phyloP scores from a whole-genome alignment of 495 filamentous ascomycete species.

The Neurospora sp. region DNA sequence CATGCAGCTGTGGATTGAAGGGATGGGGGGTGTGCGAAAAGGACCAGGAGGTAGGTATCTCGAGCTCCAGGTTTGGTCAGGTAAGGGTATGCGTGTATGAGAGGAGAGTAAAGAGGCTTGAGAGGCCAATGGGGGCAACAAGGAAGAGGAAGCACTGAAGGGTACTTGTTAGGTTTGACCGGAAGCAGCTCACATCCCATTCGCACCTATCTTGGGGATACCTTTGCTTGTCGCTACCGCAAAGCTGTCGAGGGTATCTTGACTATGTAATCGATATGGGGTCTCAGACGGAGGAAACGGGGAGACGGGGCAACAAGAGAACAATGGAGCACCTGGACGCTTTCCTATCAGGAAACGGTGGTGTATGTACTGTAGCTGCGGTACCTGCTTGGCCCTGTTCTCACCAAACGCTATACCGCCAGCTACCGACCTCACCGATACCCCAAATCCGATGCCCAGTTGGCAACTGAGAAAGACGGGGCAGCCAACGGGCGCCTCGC shows the following conservation, averaged over 20 bases:
- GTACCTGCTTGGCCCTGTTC: conserved; percentile 1
- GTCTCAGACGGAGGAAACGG: not conserved
- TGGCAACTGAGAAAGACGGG: not conserved
- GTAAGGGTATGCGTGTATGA: not conserved
- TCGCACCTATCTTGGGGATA: not conserved
- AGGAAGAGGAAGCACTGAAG: not conserved
- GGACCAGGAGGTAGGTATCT: conserved; percentile 1
- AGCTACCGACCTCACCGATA: conserved; percentile 4
- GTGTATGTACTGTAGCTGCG: conserved; percentile 6
- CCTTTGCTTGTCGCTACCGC: not conserved
- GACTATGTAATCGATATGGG: not conserved
- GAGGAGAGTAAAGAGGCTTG: not conserved
- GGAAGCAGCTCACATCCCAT: conserved; percentile 13
- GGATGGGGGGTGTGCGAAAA: conserved; percentile 8
- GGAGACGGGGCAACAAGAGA: not conserved
- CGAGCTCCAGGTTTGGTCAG: not conserved
- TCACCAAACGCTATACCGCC: conserved; percentile 2
- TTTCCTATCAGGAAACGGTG: not conserved
- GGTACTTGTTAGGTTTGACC: conserved; percentile 4
- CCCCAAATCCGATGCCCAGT: not conserved
- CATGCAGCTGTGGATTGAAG: conserved; percentile 3
- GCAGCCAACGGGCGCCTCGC: not conserved
- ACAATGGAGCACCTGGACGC: not conserved
- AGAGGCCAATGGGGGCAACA: not conserved
- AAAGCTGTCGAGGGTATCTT: not conserved